Conservation (phyloP, 1,284 basidiomycete species). For the Leucoagaricus sp. region DNA sequence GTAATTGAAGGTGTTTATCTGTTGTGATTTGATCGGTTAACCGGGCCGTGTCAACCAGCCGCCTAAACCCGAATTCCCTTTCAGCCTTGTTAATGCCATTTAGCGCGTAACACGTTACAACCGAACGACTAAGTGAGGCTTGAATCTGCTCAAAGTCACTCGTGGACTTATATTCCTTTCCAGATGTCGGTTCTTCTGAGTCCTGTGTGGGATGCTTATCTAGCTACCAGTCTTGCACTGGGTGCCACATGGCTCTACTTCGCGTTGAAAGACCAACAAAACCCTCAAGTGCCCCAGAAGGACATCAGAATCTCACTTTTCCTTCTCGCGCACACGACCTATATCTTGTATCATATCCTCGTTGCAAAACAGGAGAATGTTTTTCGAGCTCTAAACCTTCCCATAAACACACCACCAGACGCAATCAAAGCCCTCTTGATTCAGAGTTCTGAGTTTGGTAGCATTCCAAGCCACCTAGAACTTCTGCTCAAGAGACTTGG, state of each 20-base stretch:
- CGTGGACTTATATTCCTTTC: background rate
- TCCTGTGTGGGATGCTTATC: constrained; percentile 25
- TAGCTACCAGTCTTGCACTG: constrained; percentile 31
- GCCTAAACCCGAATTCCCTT: no score
- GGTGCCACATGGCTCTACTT: constrained; percentile 37
- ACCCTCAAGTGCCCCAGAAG: constrained; percentile 24
- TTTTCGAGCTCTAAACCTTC: constrained; percentile 54
- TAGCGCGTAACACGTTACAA: background rate
- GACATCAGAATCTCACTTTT: constrained; percentile 32
- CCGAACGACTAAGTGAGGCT: background rate
- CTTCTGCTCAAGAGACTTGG: constrained; percentile 55
- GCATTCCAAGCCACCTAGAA: constrained; percentile 49
- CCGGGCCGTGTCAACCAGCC: no score
- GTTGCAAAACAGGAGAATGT: constrained; percentile 60
- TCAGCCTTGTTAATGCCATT: no score
- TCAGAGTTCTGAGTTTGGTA: constrained; percentile 34
- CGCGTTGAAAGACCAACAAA: constrained; percentile 27
- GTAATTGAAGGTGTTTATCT: background rate
- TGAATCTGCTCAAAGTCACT: background rate
- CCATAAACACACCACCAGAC: constrained; percentile 55
- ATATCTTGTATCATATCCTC: constrained; percentile 49
- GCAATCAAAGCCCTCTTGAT: constrained; percentile 49
- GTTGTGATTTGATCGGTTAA: background rate
- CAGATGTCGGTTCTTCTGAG: constrained; percentile 9
- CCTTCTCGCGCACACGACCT: constrained; percentile 57